phyloP scores from a whole-genome alignment of 2,329 filamentous ascomycete genomes.

The Pseudogymnoascus sp. region DNA sequence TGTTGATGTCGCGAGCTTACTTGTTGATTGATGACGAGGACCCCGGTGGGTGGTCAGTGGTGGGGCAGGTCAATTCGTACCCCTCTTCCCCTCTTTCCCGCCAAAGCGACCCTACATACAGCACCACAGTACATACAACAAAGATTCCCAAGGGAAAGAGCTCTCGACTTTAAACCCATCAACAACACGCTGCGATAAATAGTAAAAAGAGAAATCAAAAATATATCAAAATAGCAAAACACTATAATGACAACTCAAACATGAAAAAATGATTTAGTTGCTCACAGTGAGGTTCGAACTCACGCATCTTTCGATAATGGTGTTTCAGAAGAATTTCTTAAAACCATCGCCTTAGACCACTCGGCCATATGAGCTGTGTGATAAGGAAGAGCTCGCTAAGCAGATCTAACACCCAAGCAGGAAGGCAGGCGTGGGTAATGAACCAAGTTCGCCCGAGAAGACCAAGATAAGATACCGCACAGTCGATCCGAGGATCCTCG shows the following conservation, averaged over 20 bases:
- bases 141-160: not conserved
- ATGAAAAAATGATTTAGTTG: constrained; percentile 13
- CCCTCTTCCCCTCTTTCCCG: constrained; percentile 1
- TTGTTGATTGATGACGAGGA: constrained; percentile 3
- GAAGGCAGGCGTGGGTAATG: too few relatives aligned
- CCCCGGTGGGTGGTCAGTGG: not conserved
- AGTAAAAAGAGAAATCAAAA: not conserved
- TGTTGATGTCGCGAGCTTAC: constrained; percentile 8
- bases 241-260: constrained; percentile 14
- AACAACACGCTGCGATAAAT: not conserved
- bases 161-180: not conserved
- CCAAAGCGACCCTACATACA: not conserved
- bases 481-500: not conserved
- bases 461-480: not conserved
- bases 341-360: constrained; percentile 14
- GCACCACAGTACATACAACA: not conserved
- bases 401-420: not conserved
- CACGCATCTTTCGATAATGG: constrained; percentile 27
- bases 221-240: constrained; percentile 2
- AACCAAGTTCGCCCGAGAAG: not conserved
- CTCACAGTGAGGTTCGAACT: constrained; percentile 26
- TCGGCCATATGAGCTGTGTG: constrained; percentile 12
- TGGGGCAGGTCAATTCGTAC: constrained; percentile 4
- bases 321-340: constrained; percentile 14
- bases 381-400: not conserved